These are phyloP conservation scores for Citeromyces siamensis DNA, from an alignment of 1,139 yeast species.

Conservation along the genomic window DNA sequence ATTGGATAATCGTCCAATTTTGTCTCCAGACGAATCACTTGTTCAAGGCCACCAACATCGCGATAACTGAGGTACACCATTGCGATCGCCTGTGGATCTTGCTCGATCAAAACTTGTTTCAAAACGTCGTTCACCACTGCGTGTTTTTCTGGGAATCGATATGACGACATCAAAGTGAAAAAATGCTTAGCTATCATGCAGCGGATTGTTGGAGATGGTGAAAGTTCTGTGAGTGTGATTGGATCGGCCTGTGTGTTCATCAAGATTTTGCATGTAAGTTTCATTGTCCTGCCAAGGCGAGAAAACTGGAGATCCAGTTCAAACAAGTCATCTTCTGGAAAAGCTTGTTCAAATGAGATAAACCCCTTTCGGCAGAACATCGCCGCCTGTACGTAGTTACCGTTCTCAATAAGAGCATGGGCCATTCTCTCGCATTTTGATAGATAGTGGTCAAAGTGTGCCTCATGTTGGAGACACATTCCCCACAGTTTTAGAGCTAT, in stretches of 20 bases:
- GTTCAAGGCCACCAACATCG: not conserved
- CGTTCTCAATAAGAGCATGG: conserved; percentile 11
- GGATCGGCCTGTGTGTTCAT: conserved; percentile 12
- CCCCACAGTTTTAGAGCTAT: conserved; percentile 11
- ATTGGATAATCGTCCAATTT: not conserved
- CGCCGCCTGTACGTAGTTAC: conserved; percentile 8
- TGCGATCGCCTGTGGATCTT: not conserved
- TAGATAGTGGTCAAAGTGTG: conserved; percentile 6
- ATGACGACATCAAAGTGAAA: conserved; percentile 3
- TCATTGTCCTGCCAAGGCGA: conserved; percentile 9
- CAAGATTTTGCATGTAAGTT: conserved; percentile 12
- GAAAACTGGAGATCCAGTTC: conserved; percentile 6
- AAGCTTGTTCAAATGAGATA: conserved; percentile 8
- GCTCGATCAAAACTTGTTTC: not conserved
- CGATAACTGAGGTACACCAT: not conserved
- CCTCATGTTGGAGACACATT: conserved; percentile 10
- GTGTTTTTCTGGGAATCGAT: not conserved
- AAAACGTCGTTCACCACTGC: not conserved
- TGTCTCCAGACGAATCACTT: not conserved
- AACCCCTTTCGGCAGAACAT: conserved; percentile 11
- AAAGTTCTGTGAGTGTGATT: conserved; percentile 10
- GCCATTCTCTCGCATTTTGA: conserved; percentile 14
- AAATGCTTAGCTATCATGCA: conserved; percentile 4
- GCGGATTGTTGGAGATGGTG: conserved; percentile 5
- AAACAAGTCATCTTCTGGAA: conserved; percentile 5